These are phyloP conservation scores for Ustilago curta DNA, from an alignment of 1,284 basidiomycete genomes.

Conservation along the genomic window DNA sequence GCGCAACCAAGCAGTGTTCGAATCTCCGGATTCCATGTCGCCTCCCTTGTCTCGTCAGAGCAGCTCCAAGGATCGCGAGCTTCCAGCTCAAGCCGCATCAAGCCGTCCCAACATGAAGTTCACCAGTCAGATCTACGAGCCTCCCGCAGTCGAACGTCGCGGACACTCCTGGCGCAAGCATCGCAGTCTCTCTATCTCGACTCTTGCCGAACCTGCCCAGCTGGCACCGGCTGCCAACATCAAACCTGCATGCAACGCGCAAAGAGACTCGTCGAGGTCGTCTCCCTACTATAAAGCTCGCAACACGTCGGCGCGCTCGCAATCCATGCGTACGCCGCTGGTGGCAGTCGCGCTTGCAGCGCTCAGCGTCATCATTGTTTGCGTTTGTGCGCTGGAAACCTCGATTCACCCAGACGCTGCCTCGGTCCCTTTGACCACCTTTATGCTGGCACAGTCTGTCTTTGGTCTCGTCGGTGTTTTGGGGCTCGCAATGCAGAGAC, in stretches of 20 bases:
- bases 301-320: constrained; percentile 11
- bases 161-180: constrained; percentile 42
- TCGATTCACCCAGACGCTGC: constrained; percentile 49
- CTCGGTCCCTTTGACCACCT: constrained; percentile 47
- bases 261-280: constrained; percentile 4
- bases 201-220: constrained; percentile 14
- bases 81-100: background rate
- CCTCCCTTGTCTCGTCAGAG: constrained; percentile 28
- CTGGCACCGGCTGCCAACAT: background rate
- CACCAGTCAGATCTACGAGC: constrained; percentile 31
- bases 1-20: constrained; percentile 13
- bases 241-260: background rate
- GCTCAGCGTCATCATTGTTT: constrained; percentile 39
- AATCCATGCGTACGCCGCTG: constrained; percentile 18
- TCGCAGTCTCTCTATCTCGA: constrained; percentile 35
- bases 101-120: constrained; percentile 19
- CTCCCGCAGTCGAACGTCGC: constrained; percentile 26
- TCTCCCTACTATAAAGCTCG: constrained; percentile 5
- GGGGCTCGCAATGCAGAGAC: constrained; percentile 37
- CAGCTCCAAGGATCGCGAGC: constrained; percentile 31
- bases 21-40: constrained; percentile 28
- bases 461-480: constrained; percentile 44
- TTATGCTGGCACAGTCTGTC: constrained; percentile 51
- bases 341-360: constrained; percentile 46
- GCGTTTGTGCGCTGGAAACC: constrained; percentile 43